A percentile compares a stretch with the other conserved stretches of the same genome.
phyloP scores from a whole-genome alignment of 495 filamentous ascomycete species.

The Xylaria sp. region DNA sequence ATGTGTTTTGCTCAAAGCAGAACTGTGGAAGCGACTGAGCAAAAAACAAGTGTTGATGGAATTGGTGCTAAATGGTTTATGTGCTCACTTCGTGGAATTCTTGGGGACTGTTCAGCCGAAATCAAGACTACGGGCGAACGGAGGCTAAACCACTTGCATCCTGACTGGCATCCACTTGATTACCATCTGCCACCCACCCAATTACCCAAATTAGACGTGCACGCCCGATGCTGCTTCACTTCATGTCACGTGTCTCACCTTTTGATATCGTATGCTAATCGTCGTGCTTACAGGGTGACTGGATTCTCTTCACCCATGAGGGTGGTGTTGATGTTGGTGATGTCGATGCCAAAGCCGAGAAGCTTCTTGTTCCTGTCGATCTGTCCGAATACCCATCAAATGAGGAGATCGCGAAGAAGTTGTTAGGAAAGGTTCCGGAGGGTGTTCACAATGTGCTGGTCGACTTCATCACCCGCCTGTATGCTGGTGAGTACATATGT shows the following conservation, averaged over 20 bases:
- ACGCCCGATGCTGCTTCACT: slow-evolving; percentile 17
- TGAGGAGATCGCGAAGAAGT: slow-evolving; percentile 81
- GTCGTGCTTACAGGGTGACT: slow-evolving; percentile 78
- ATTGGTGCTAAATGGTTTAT: slow-evolving; percentile 12
- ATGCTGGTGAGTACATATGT: slow-evolving; percentile 28
- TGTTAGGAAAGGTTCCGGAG: slow-evolving; percentile 92
- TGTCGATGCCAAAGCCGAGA: slow-evolving; percentile 98
- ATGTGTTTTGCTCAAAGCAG: neutral
- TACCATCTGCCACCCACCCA: slow-evolving; percentile 22
- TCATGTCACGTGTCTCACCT: slow-evolving; percentile 27
- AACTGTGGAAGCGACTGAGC: neutral
- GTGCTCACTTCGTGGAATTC: slow-evolving; percentile 2
- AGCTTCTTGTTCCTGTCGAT: slow-evolving; percentile 96
- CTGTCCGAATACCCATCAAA: slow-evolving; percentile 95
- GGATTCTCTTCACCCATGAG: slow-evolving; percentile 99
- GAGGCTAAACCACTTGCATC: slow-evolving; percentile 59
- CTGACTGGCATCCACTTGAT: slow-evolving; percentile 40
- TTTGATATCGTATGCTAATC: slow-evolving; percentile 40
- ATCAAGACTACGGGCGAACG: slow-evolving; percentile 57
- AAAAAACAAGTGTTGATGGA: slow-evolving; percentile 17
- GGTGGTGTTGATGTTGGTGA: slow-evolving; percentile 99
- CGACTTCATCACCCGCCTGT: slow-evolving; percentile 86
- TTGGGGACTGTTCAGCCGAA: slow-evolving; percentile 34
- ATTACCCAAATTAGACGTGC: slow-evolving; percentile 31
- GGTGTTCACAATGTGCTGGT: slow-evolving; percentile 97